Percentiles rank a stretch among this genome's conserved stretches.
Conservation (phyloP, 2,329 filamentous ascomycete species). For the Fusarium redolens region DNA sequence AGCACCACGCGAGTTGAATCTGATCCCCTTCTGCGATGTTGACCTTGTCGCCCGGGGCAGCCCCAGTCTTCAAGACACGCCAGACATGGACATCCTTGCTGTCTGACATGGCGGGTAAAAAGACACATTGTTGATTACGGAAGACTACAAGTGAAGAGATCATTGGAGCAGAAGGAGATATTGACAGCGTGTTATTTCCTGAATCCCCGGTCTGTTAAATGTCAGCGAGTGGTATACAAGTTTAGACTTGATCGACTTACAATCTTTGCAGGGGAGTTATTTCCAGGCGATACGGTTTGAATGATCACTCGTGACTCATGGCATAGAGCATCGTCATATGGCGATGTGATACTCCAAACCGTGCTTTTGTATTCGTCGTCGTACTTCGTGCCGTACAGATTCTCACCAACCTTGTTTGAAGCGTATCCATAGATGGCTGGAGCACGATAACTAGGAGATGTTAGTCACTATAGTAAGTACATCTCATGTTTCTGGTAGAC, state of each 20-base stretch:
- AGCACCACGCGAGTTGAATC: background rate
- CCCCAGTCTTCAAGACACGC: background rate
- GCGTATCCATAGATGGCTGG: background rate
- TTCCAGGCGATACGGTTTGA: background rate
- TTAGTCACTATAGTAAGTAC: background rate
- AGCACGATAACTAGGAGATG: background rate
- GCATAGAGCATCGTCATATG: background rate
- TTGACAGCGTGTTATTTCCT: background rate
- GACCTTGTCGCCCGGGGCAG: background rate
- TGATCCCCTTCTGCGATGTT: background rate
- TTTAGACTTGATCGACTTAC: background rate
- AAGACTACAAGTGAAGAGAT: background rate
- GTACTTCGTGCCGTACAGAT: background rate
- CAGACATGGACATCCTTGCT: background rate
- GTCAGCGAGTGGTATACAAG: background rate
- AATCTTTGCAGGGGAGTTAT: background rate
- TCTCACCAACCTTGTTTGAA: background rate
- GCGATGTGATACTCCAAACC: background rate
- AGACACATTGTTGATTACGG: background rate
- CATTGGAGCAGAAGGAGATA: background rate
- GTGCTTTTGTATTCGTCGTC: background rate
- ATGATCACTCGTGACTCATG: background rate
- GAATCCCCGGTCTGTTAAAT: background rate
- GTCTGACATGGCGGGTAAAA: background rate
- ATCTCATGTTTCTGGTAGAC: fast-evolving